Percentiles rank a stretch among this genome's conserved stretches.
Conservation (phyloP, 768 basidiomycete genomes). For the Phanerochaete carnosa region DNA sequence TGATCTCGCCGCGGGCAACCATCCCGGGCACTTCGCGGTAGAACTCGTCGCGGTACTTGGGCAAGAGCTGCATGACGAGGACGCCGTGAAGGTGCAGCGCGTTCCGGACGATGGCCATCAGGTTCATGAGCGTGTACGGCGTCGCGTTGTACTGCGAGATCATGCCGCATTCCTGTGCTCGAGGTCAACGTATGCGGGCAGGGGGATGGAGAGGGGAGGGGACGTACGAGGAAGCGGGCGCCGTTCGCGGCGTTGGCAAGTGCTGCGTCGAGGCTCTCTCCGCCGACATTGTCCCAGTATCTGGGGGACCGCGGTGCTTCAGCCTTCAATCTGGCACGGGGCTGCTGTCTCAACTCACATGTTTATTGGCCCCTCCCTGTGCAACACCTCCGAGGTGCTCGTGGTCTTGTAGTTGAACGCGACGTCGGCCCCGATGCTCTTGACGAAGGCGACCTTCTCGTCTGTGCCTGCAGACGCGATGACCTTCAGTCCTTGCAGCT, state of each 20-base stretch:
- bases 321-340: background rate
- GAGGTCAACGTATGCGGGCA: no score
- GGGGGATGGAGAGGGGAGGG: background rate
- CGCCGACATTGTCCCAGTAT: constrained; percentile 30
- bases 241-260: constrained; percentile 9
- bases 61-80: constrained; percentile 21
- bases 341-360: constrained; percentile 29
- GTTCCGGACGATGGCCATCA: constrained; percentile 23
- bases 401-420: constrained; percentile 74
- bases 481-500: constrained; percentile 48
- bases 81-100: constrained; percentile 29
- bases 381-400: constrained; percentile 46
- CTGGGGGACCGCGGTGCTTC: constrained; percentile 12
- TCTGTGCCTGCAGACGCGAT: constrained; percentile 71
- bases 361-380: constrained; percentile 55
- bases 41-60: constrained; percentile 28
- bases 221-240: constrained; percentile 25
- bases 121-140: constrained; percentile 21
- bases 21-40: constrained; percentile 25
- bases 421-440: constrained; percentile 59
- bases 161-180: constrained; percentile 31
- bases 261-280: constrained; percentile 24
- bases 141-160: constrained; percentile 24
- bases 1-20: constrained; percentile 32
- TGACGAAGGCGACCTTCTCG: constrained; percentile 65